phyloP scores from a whole-genome alignment of 257 asterid genomes.

The Agastache rugosa region DNA sequence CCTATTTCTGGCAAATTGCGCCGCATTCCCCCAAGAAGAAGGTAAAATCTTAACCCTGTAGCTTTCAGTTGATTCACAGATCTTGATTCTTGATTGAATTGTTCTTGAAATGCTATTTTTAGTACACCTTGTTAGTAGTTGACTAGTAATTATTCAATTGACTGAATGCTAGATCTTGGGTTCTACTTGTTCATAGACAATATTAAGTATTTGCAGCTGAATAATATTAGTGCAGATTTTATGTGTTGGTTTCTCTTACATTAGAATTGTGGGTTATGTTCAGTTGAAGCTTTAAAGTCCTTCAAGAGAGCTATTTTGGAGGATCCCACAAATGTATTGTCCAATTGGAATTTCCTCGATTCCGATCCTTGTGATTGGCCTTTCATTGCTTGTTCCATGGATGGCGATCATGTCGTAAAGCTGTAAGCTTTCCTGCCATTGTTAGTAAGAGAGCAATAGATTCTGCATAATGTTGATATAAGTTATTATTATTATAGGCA shows the following conservation, averaged over 20 bases:
- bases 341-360: conserved; percentile 77
- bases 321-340: conserved; percentile 68
- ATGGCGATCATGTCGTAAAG: conserved; percentile 72
- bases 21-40: conserved; percentile 69
- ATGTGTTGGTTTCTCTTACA: conserved; percentile 23
- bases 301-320: conserved; percentile 86
- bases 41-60: conserved; percentile 44
- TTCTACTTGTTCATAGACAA: conserved; percentile 7
- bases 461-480: not conserved
- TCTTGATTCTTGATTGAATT: conserved; percentile 46
- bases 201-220: conserved; percentile 17
- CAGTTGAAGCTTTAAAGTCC: conserved; percentile 74
- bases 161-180: conserved; percentile 38
- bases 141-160: conserved; percentile 16
- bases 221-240: conserved; percentile 2
- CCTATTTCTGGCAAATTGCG: conserved; percentile 46
- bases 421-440: conserved; percentile 61
- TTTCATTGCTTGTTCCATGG: conserved; percentile 71
- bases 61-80: conserved; percentile 34
- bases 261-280: conserved; percentile 27
- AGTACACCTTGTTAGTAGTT: not conserved
- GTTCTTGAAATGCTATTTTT: not conserved
- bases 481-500: not conserved
- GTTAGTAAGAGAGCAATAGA: conserved; percentile 13
- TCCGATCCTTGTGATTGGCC: conserved; percentile 85